Evolutionary conservation across 371 early-diverging fungal species (phyloP).

Genomic region (Syncephalastrum monosporum): DNA sequence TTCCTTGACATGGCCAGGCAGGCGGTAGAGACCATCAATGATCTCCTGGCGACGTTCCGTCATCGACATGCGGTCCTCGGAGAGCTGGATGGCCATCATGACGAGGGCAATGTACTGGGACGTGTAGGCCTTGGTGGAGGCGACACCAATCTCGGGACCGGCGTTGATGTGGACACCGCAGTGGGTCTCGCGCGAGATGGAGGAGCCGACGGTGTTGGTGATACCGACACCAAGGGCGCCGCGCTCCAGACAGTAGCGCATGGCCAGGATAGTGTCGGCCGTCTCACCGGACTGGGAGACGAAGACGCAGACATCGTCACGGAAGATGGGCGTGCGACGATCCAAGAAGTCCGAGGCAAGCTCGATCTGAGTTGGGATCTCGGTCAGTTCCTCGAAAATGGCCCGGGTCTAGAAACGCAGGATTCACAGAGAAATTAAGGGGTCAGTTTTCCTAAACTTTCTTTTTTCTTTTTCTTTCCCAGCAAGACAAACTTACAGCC

Average conservation of each 20-base stretch:
- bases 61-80: constrained; percentile 86
- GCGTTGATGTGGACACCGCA: constrained; percentile 99
- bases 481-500: constrained; percentile 59
- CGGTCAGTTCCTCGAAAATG: constrained; percentile 96
- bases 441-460: no score
- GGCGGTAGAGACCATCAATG: constrained; percentile 88
- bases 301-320: constrained; percentile 98
- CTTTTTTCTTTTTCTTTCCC: neutral
- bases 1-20: constrained; percentile 90
- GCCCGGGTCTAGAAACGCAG: constrained; percentile 69
- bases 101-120: constrained; percentile 94
- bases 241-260: constrained; percentile 95
- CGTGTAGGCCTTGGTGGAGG: constrained; percentile 99
- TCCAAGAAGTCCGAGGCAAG: constrained; percentile 97
- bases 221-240: constrained; percentile 97
- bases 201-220: constrained; percentile 96
- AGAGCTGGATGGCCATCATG: constrained; percentile 95
- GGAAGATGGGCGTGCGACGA: constrained; percentile 90
- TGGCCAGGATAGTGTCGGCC: constrained; percentile 95
- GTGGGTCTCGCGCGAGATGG: constrained; percentile 96
- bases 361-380: constrained; percentile 91
- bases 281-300: constrained; percentile 99
- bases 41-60: constrained; percentile 85
- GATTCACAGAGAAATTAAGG: neutral
- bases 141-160: constrained; percentile 99